Base-by-base conservation (phyloP, 1,139 yeast genomes). In the Taphrina sp. region DNA sequence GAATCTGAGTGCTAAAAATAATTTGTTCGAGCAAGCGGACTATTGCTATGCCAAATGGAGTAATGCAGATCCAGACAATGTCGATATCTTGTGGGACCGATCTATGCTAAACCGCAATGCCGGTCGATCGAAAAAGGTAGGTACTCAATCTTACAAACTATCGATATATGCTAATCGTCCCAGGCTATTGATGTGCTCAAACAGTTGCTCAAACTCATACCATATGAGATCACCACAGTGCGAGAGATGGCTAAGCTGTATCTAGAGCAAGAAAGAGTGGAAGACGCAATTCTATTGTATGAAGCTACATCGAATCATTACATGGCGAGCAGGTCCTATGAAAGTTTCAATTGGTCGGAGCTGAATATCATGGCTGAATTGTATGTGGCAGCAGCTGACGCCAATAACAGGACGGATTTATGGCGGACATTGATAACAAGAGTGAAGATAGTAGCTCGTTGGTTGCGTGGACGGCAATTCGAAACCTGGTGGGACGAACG, bases 401-500 rank as follows among this genome's bases (percentile, higher is more conserved):
- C 20, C 23, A 37, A 22, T 12, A 37, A 46, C 29, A 45, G 38
- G 5, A 23, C 37, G 8, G 79, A 79, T 42, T 80, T 82, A 7
- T 86, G 82, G 77, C 64, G 69, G 4, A 73, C 78, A 14, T 94
- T 92, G 1, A 76, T 89, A 19, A 77, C 76, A 56, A 75, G 81
- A 0, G 77, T 88, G 45, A 85, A 85, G 64, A 72, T 77, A 33
- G 85, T 87, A 10, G 79, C 95, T 0, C 74, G 98, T 58, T 89
- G 95, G 94, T 77, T 90, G 16, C 89, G 85, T 61, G 76, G 75
- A 8, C 76, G 98, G 62, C 73, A 72, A 22, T 26, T 42, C 14
- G 96, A 92, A 68, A 73, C 74, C 0, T 88, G 84, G 75, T 92
- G 98, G 98, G 88, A 86, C 62, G 89, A 83, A 29, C 70, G 72